These are phyloP conservation scores for Oryza glumipatula DNA, from an alignment of 176 grass and related monocot genomes.

Conservation along the genomic window DNA sequence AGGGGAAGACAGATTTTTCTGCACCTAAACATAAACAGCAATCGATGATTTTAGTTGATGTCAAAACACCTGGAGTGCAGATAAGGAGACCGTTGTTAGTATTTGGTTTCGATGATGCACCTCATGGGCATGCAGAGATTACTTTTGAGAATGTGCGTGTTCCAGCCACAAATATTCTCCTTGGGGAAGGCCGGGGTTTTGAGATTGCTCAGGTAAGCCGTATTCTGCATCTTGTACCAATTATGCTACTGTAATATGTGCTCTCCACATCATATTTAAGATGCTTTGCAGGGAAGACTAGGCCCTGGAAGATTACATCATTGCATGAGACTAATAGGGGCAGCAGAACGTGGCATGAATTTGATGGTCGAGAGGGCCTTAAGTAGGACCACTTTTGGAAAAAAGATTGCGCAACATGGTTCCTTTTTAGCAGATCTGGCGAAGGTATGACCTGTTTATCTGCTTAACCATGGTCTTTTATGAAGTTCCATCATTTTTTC, in stretches of 20 bases:
- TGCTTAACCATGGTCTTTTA: constrained; percentile 11
- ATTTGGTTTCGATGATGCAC: constrained; percentile 94
- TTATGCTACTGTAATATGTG: neutral
- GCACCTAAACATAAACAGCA: constrained; percentile 88
- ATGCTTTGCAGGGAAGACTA: constrained; percentile 81
- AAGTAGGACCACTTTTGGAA: constrained; percentile 76
- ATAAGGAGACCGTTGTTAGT: constrained; percentile 89
- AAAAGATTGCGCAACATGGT: constrained; percentile 85
- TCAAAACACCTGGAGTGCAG: constrained; percentile 76
- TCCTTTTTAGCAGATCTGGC: constrained; percentile 92
- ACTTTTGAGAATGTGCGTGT: constrained; percentile 87
- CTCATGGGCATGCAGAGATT: constrained; percentile 95
- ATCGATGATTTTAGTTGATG: constrained; percentile 93
- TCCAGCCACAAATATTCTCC: constrained; percentile 77
- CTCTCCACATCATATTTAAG: constrained; percentile 1
- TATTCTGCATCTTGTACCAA: neutral
- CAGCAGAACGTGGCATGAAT: constrained; percentile 89
- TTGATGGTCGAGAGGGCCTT: constrained; percentile 88
- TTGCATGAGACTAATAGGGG: constrained; percentile 92
- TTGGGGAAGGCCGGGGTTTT: constrained; percentile 89
- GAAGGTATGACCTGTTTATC: constrained; percentile 47
- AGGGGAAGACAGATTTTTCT: constrained; percentile 96
- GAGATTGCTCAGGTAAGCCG: constrained; percentile 95
- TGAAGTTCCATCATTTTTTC: neutral
- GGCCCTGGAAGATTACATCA: constrained; percentile 97